phyloP scores from a whole-genome alignment of 106 monocot genomes.

The Chionographis japonica region DNA sequence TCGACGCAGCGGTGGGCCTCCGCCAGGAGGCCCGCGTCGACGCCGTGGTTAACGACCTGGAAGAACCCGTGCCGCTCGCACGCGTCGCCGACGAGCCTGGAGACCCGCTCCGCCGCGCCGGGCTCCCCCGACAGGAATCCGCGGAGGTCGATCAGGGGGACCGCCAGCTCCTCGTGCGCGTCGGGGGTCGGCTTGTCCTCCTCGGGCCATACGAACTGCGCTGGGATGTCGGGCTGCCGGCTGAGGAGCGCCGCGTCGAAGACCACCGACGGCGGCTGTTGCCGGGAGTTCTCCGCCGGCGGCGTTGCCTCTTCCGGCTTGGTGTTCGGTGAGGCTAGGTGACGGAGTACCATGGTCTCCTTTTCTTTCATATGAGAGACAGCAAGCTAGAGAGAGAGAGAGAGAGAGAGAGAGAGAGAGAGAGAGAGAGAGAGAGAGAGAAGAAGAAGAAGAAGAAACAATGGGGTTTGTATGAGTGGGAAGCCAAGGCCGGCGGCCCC shows the following conservation, averaged over 20 bases:
- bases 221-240: slow-evolving; percentile 32
- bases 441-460: too few species aligned
- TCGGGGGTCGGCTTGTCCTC: slow-evolving; percentile 52
- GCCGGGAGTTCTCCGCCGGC: background rate
- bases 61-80: slow-evolving; percentile 89
- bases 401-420: too few species aligned
- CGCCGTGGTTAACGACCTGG: slow-evolving; percentile 85
- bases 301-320: background rate
- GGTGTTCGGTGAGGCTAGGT: background rate
- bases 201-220: slow-evolving; percentile 67
- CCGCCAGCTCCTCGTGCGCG: slow-evolving; percentile 38
- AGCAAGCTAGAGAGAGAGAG: too few species aligned
- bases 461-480: too few species aligned
- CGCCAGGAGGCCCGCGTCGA: slow-evolving; percentile 36
- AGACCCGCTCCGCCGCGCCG: slow-evolving; percentile 9
- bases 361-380: too few species aligned
- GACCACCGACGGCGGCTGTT: slow-evolving; percentile 7
- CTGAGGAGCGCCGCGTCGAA: slow-evolving; percentile 53
- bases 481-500: too few species aligned
- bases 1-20: slow-evolving; percentile 60
- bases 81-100: slow-evolving; percentile 32
- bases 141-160: slow-evolving; percentile 70
- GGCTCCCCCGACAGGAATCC: slow-evolving; percentile 20
- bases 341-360: too few species aligned
- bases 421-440: too few species aligned